phyloP scores from a whole-genome alignment of 306 rosid genomes.

The Dalbergia oliveri region DNA sequence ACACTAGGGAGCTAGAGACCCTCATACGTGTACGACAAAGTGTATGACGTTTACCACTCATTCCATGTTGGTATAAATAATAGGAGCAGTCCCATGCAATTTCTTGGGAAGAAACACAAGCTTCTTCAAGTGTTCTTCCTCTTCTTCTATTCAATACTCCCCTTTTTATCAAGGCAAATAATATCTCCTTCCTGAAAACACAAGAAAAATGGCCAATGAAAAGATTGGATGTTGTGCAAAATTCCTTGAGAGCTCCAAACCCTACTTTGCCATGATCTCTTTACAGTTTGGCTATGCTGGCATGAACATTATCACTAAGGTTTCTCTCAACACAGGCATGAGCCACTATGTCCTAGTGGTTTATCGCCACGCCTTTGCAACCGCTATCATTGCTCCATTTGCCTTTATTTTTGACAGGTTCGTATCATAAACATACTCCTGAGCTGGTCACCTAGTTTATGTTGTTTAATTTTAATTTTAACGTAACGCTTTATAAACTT shows the following conservation, averaged over 20 bases:
- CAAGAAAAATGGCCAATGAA: conserved; percentile 52
- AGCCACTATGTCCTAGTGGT: conserved; percentile 96
- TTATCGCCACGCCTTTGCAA: conserved; percentile 91
- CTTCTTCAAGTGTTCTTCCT: conserved; percentile 54
- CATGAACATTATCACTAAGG: conserved; percentile 88
- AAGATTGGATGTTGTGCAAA: conserved; percentile 54
- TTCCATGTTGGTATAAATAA: conserved; percentile 58
- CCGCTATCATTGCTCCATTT: conserved; percentile 77
- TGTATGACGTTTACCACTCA: conserved; percentile 43
- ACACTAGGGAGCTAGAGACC: conserved; percentile 22
- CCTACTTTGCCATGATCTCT: conserved; percentile 87
- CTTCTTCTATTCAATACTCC: conserved; percentile 33
- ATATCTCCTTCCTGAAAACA: neutral
- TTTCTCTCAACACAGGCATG: conserved; percentile 91
- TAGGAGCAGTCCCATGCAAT: neutral
- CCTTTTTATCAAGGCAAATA: neutral
- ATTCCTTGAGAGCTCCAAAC: conserved; percentile 71
- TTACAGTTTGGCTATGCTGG: conserved; percentile 94
- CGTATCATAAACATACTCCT: neutral
- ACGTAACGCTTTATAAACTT: neutral
- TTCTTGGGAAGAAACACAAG: conserved; percentile 61
- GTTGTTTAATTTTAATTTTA: neutral
- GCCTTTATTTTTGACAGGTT: conserved; percentile 86
- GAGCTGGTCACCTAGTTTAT: neutral
- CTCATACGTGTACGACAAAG: conserved; percentile 28